Percentiles rank a stretch among this genome's conserved stretches.
Evolutionary conservation across 1,284 basidiomycete genomes (phyloP).

Genomic region (Tilletiopsis washingtonensis): DNA sequence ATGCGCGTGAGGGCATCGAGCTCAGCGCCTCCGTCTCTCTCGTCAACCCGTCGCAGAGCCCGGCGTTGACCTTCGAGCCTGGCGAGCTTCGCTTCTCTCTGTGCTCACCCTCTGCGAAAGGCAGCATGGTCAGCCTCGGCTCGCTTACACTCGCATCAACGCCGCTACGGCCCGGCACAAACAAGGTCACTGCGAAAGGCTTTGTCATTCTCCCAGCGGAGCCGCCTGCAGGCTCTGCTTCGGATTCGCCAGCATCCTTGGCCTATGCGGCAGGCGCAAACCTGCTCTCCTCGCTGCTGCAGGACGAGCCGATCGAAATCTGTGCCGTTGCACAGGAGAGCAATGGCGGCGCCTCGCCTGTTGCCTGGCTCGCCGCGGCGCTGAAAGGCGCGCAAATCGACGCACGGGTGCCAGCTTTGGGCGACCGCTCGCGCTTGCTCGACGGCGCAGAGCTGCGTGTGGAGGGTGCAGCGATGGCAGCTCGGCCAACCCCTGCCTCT

Average conservation of each 20-base stretch:
- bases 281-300: constrained; percentile 19
- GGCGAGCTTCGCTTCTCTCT: constrained; percentile 7
- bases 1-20: constrained; percentile 17
- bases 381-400: constrained; percentile 14
- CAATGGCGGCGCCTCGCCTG: constrained; percentile 10
- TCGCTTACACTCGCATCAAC: background rate
- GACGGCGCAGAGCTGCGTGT: constrained; percentile 26
- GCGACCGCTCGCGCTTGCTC: constrained; percentile 18
- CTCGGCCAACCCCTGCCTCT: too few relatives aligned
- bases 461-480: background rate
- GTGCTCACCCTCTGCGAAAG: constrained; percentile 8
- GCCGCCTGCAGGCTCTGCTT: background rate
- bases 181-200: constrained; percentile 5
- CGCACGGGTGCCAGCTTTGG: constrained; percentile 20
- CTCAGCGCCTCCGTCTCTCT: constrained; percentile 18
- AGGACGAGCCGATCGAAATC: constrained; percentile 19
- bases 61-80: constrained; percentile 4
- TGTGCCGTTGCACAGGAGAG: constrained; percentile 1
- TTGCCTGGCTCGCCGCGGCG: constrained; percentile 21
- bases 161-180: constrained; percentile 4
- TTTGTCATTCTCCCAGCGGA: constrained; percentile 6
- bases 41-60: constrained; percentile 14
- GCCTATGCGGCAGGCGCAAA: constrained; percentile 12
- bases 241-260: background rate
- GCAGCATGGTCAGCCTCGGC: background rate